Percentiles rank a stretch among this genome's conserved stretches.
phyloP scores from a whole-genome alignment of 805 yeast genomes.

The Nakazawaea ishiwadae region DNA sequence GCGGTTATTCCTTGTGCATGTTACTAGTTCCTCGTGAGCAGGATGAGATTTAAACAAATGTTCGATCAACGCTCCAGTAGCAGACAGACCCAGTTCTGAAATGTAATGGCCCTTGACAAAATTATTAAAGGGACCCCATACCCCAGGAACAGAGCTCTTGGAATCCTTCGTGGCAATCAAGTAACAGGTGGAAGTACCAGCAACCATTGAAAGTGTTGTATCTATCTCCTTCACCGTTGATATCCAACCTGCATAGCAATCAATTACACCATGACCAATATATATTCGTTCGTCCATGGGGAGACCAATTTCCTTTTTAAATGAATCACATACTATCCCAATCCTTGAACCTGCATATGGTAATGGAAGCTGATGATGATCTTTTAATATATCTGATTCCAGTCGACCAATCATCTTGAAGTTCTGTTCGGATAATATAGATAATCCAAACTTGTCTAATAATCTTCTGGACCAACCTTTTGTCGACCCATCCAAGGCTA shows the following conservation, averaged over 20 bases:
- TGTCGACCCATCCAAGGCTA: conserved; percentile 54
- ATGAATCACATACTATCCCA: conserved; percentile 14
- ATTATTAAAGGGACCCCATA: conserved; percentile 58
- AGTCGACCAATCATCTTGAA: conserved; percentile 26
- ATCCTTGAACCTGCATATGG: conserved; percentile 29
- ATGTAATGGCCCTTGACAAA: conserved; percentile 28
- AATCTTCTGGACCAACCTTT: conserved; percentile 43
- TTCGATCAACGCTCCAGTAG: conserved; percentile 51
- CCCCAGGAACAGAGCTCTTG: conserved; percentile 30
- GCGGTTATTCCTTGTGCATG: conserved; percentile 9
- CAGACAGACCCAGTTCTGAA: conserved; percentile 55
- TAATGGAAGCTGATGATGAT: conserved; percentile 16
- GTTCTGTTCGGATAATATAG: conserved; percentile 11
- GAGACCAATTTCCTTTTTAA: conserved; percentile 6
- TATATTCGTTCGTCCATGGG: conserved; percentile 11
- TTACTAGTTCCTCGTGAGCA: conserved; percentile 18
- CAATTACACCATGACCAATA: conserved; percentile 48
- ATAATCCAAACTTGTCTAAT: conserved; percentile 21
- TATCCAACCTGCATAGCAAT: conserved; percentile 55
- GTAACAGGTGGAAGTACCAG: conserved; percentile 61
- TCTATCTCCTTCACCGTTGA: conserved; percentile 24
- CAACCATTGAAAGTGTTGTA: conserved; percentile 42
- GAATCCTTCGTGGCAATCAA: conserved; percentile 24
- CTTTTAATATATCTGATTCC: conserved; percentile 15
- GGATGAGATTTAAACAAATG: conserved; percentile 40